A percentile compares a stretch with the other conserved stretches of the same genome.
Evolutionary conservation across 192 early-diverging fungal genomes (phyloP).

Genomic region (Gaertneriomyces semiglobifer): DNA sequence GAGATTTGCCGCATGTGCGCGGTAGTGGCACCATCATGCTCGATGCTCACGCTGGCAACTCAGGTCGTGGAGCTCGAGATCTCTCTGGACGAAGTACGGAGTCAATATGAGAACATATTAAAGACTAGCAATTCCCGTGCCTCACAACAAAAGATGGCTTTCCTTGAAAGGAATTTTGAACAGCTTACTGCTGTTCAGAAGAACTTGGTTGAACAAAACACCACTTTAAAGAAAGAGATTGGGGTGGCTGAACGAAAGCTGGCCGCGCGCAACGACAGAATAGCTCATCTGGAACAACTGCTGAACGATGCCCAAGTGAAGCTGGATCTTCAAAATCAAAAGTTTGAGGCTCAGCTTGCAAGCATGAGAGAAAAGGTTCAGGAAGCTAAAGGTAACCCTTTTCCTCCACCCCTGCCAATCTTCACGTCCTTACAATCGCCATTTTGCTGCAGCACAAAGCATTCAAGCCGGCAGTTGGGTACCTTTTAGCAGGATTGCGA

Average conservation of each 20-base stretch:
- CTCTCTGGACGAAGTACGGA: constrained; percentile 92
- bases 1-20: neutral
- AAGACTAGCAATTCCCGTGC: constrained; percentile 77
- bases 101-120: constrained; percentile 85
- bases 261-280: constrained; percentile 87
- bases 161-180: constrained; percentile 94
- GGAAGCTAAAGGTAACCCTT: constrained; percentile 64
- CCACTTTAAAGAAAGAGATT: constrained; percentile 91
- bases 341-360: constrained; percentile 79
- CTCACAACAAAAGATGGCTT: constrained; percentile 96
- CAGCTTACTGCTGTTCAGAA: constrained; percentile 95
- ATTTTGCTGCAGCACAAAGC: constrained; percentile 26
- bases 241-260: constrained; percentile 89
- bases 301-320: constrained; percentile 83
- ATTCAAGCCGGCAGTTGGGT: constrained; percentile 44
- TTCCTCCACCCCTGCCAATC: neutral
- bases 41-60: neutral
- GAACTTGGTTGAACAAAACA: constrained; percentile 94
- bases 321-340: constrained; percentile 63
- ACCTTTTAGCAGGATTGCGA: constrained; percentile 77
- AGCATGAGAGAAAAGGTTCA: constrained; percentile 75
- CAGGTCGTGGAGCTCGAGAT: constrained; percentile 89
- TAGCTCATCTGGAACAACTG: constrained; percentile 80
- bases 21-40: neutral
- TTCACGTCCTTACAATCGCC: neutral